A percentile compares a stretch with the other conserved stretches of the same genome.
Conservation (phyloP, 2,329 filamentous ascomycete genomes). For the Calcarisporium arbuscula region DNA sequence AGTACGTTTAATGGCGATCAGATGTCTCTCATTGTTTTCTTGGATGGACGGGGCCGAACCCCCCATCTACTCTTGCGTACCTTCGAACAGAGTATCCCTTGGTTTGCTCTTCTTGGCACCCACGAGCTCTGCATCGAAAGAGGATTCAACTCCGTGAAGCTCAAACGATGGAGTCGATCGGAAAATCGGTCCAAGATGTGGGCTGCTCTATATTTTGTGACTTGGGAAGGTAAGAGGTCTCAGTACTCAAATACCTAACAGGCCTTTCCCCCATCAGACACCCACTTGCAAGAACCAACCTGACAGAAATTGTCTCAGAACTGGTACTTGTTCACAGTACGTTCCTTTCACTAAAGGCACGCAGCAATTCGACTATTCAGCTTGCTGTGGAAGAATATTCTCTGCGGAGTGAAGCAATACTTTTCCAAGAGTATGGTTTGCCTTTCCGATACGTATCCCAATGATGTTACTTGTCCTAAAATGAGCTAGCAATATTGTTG, state of each 20-base stretch:
- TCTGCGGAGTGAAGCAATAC: slow-evolving; percentile 40
- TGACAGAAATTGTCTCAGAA: slow-evolving; percentile 29
- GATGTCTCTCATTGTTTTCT: slow-evolving; percentile 47
- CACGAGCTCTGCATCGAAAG: slow-evolving; percentile 50
- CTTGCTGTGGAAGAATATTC: slow-evolving; percentile 40
- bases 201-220: slow-evolving; percentile 50
- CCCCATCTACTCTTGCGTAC: slow-evolving; percentile 43
- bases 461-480: slow-evolving; percentile 2
- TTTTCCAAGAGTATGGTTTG: slow-evolving; percentile 50
- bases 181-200: slow-evolving; percentile 42
- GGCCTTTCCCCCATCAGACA: too few species aligned
- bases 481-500: slow-evolving; percentile 40
- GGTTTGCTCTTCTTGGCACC: slow-evolving; percentile 44
- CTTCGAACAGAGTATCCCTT: slow-evolving; percentile 30
- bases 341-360: slow-evolving; percentile 50
- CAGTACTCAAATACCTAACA: not conserved
- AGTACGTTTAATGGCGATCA: slow-evolving; percentile 51
- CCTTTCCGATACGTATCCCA: too few species aligned
- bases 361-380: slow-evolving; percentile 37
- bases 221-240: slow-evolving; percentile 57
- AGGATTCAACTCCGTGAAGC: slow-evolving; percentile 39
- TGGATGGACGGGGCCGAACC: slow-evolving; percentile 34
- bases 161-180: slow-evolving; percentile 45
- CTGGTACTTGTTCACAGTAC: slow-evolving; percentile 54
- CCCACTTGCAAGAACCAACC: too few species aligned